Evolutionary conservation across 352 stramenopile species (phyloP), one percentile per base, ranked within the genome.

Genomic region (Elongisporangium senticosum): DNA sequence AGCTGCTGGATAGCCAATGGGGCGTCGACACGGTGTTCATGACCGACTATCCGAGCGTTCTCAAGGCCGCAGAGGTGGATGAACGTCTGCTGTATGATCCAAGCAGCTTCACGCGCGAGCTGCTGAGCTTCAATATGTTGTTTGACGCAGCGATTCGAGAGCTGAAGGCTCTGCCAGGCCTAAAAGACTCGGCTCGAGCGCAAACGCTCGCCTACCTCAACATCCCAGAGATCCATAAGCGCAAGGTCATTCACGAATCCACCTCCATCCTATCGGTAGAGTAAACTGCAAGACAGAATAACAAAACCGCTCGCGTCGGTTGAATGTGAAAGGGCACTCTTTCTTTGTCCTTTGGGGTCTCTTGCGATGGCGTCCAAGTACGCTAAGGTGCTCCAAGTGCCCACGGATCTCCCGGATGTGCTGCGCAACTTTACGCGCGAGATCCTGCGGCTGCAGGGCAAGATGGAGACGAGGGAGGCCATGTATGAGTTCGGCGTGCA

Each of bases 321-420:
- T 43, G 33, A 6, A 10, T 14, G 13, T 43, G 33, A 43, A 43
- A 43, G 11, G 33, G 8, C 33, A 43, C 13, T 43, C 33, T 43
- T 17, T 43, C 33, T 43, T 17, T 17, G 33, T 10, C 17, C 11
- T 10, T 14, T 43, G 5, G 33, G 8, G 33, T 15, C 33, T 43
- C 33, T 43, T 43, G 33, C 10, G 33, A 93, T 96, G 82, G 79
- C 87, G 39, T 93, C 82, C 58, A 90, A 88, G 68, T 95, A 93
- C 28, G 79, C 85, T 43, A 95, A 95, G 69, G 69, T 75, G 15
- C 78, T 94, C 54, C 78, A 88, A 49, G 69, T 95, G 50, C 86
- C 84, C 20, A 56, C 55, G 6, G 79, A 86, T 14, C 93, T 96
- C 49, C 80, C 82, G 8, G 79, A 89, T 21, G 58, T 92, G 40